phyloP scores from a whole-genome alignment of 441 rosid genomes.

The Erodium moschatum region DNA sequence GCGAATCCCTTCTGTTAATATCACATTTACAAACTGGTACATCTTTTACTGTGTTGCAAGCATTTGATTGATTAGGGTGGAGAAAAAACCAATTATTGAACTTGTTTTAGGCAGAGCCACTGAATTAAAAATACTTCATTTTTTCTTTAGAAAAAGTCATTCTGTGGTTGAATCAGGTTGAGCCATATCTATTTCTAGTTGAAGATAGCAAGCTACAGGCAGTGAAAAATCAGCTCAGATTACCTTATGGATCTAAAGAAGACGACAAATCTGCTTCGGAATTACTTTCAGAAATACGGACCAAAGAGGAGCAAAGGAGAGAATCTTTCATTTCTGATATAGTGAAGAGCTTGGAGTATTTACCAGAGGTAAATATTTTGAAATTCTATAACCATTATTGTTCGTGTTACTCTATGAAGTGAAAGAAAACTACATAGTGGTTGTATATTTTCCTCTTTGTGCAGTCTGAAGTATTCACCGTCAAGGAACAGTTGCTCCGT shows the following conservation, averaged over 20 bases:
- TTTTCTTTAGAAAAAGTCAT: conserved; percentile 13
- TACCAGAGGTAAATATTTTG: conserved; percentile 47
- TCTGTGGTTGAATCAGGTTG: conserved; percentile 48
- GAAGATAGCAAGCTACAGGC: conserved; percentile 69
- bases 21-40: background rate
- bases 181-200: conserved; percentile 70
- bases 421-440: background rate
- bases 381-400: conserved; percentile 16
- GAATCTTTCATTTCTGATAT: conserved; percentile 63
- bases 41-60: background rate
- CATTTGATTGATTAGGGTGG: background rate
- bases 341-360: conserved; percentile 50
- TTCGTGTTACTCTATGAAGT: background rate
- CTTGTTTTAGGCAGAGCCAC: no score
- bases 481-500: conserved; percentile 45
- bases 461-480: conserved; percentile 51
- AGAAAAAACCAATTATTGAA: background rate
- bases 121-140: conserved; percentile 5
- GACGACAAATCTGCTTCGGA: conserved; percentile 59
- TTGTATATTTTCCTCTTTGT: conserved; percentile 16
- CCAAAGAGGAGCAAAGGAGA: conserved; percentile 45
- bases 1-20: conserved; percentile 20
- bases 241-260: conserved; percentile 61
- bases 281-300: conserved; percentile 49
- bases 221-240: conserved; percentile 24